phyloP scores from a whole-genome alignment of 768 basidiomycete genomes.

The Saitozyma sp. region DNA sequence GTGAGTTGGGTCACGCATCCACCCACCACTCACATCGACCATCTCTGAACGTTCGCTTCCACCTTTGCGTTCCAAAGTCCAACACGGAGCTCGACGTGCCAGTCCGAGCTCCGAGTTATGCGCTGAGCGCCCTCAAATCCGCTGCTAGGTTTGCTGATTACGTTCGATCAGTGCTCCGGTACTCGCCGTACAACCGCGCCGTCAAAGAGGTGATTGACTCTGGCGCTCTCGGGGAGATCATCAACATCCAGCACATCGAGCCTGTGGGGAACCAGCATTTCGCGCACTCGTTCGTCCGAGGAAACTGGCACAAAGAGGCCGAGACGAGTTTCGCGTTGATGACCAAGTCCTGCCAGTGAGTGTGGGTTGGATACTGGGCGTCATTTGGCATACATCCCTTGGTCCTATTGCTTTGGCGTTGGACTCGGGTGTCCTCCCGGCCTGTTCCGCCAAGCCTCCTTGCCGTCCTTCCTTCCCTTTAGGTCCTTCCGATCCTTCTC shows the following conservation, averaged over 20 bases:
- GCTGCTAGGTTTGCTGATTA: too few species aligned
- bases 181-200: constrained; percentile 77
- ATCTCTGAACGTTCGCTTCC: background rate
- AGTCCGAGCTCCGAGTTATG: too few species aligned
- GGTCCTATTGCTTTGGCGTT: too few species aligned
- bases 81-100: too few species aligned
- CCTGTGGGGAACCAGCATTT: constrained; percentile 83
- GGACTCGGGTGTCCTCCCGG: too few species aligned
- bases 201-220: constrained; percentile 71
- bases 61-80: too few species aligned
- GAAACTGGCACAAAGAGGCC: constrained; percentile 71
- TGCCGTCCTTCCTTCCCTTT: too few species aligned
- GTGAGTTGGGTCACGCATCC: constrained; percentile 60
- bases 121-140: background rate
- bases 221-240: constrained; percentile 68
- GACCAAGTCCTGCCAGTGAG: constrained; percentile 89
- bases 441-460: too few species aligned
- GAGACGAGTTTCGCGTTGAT: constrained; percentile 77
- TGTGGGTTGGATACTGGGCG: background rate
- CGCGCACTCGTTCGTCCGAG: constrained; percentile 84
- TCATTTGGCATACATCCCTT: too few species aligned
- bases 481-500: too few species aligned
- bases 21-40: background rate
- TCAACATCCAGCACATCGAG: constrained; percentile 81
- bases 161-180: constrained; percentile 67